Conservation (phyloP, 1,139 yeast genomes). For the Hemisphaericaspora subhashii region DNA sequence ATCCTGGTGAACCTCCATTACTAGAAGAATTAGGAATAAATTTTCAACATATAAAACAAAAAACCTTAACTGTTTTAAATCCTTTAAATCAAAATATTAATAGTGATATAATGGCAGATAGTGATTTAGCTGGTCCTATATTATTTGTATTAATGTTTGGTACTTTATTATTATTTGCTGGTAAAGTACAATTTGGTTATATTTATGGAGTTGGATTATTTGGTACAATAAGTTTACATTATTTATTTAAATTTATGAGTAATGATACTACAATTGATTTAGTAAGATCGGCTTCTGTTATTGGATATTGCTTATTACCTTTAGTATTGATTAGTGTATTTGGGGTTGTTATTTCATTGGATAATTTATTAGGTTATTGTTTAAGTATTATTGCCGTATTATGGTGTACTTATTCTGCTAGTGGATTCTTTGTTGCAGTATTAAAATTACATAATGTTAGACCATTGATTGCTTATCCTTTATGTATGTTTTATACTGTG, state of each 20-base stretch:
- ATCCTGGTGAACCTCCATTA: slow-evolving; percentile 90
- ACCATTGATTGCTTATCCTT: slow-evolving; percentile 89
- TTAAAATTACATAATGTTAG: slow-evolving; percentile 83
- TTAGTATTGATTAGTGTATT: slow-evolving; percentile 75
- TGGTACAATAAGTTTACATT: slow-evolving; percentile 84
- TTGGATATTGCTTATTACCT: slow-evolving; percentile 93
- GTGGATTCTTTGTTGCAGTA: slow-evolving; percentile 89
- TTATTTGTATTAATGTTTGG: slow-evolving; percentile 88
- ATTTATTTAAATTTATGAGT: slow-evolving; percentile 84
- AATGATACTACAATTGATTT: slow-evolving; percentile 57
- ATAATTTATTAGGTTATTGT: slow-evolving; percentile 72
- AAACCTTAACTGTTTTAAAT: slow-evolving; percentile 84
- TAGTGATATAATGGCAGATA: slow-evolving; percentile 81
- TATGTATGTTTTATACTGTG: slow-evolving; percentile 86
- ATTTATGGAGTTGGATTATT: slow-evolving; percentile 94
- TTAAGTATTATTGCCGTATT: slow-evolving; percentile 69
- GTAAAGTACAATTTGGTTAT: slow-evolving; percentile 95
- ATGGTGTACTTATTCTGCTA: slow-evolving; percentile 95
- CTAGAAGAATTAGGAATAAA: slow-evolving; percentile 93
- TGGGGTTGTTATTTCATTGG: slow-evolving; percentile 70
- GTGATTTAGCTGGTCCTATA: slow-evolving; percentile 95
- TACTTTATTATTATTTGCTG: slow-evolving; percentile 75
- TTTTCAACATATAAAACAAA: slow-evolving; percentile 79
- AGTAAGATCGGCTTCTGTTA: slow-evolving; percentile 79
- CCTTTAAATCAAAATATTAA: slow-evolving; percentile 63